A percentile compares a stretch with the other conserved stretches of the same genome.
Conservation (phyloP, 768 basidiomycete genomes). For the Amanita exitialis region DNA sequence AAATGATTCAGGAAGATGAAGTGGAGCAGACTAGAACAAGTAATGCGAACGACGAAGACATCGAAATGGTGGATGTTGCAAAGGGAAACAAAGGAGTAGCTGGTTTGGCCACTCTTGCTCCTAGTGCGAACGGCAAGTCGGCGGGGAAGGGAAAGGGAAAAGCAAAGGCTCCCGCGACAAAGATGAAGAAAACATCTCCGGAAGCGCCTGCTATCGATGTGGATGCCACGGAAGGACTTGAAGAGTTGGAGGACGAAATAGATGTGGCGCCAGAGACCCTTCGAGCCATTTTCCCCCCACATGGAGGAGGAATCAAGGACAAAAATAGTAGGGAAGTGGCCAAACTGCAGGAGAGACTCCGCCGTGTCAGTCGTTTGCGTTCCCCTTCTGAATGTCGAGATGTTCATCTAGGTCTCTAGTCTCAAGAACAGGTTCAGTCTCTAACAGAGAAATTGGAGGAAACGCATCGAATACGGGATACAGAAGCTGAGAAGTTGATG, state of each 20-base stretch:
- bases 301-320: constrained; percentile 6
- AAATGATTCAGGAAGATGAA: constrained; percentile 6
- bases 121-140: constrained; percentile 16
- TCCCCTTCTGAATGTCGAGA: background rate
- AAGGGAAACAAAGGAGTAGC: constrained; percentile 6
- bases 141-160: constrained; percentile 23
- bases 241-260: constrained; percentile 14
- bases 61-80: constrained; percentile 3
- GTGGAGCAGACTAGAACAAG: constrained; percentile 9
- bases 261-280: constrained; percentile 8
- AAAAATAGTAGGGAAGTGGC: constrained; percentile 1
- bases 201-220: constrained; percentile 14
- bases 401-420: constrained; percentile 16
- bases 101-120: background rate
- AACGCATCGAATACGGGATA: constrained; percentile 42
- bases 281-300: constrained; percentile 9
- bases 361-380: background rate
- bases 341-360: constrained; percentile 3
- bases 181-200: constrained; percentile 1
- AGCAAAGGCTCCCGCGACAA: constrained; percentile 16
- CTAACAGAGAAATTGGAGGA: constrained; percentile 51
- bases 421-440: constrained; percentile 31
- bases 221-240: constrained; percentile 11
- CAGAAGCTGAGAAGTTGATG: constrained; percentile 54
- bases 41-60: constrained; percentile 10